phyloP scores from a whole-genome alignment of 495 filamentous ascomycete genomes.

The Talaromyces liani region DNA sequence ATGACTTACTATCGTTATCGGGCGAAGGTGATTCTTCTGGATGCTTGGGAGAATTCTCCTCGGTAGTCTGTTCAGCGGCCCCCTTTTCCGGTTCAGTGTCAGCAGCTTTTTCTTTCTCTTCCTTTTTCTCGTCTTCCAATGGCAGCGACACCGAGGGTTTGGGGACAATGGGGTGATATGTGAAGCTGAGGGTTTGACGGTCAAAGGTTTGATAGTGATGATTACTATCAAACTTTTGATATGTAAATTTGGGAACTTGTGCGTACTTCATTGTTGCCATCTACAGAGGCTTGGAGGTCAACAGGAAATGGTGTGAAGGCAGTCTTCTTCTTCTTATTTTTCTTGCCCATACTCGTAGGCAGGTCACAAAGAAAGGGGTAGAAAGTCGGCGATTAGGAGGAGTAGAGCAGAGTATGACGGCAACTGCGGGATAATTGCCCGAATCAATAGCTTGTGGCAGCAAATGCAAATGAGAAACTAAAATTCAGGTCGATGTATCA shows the following conservation, averaged over 20 bases:
- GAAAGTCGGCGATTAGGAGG: neutral
- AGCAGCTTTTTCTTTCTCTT: constrained; percentile 8
- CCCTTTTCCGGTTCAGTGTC: constrained; percentile 9
- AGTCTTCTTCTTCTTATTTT: constrained; percentile 9
- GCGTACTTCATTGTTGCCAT: constrained; percentile 32
- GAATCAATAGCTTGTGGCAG: neutral
- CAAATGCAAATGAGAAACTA: constrained; percentile 1
- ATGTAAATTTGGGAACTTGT: constrained; percentile 30
- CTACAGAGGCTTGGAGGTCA: constrained; percentile 4
- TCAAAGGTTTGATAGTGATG: constrained; percentile 35
- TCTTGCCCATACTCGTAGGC: constrained; percentile 7
- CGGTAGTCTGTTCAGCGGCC: constrained; percentile 11
- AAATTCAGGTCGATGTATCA: constrained; percentile 1
- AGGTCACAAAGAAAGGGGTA: neutral
- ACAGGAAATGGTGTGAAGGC: constrained; percentile 4
- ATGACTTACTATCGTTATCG: constrained; percentile 7
- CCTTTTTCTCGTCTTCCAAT: constrained; percentile 2
- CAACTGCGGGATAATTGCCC: neutral
- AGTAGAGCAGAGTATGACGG: neutral
- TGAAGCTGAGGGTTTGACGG: constrained; percentile 24
- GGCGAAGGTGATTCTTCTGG: constrained; percentile 6
- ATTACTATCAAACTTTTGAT: constrained; percentile 27
- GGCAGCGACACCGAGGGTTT: constrained; percentile 5
- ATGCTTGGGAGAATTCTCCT: constrained; percentile 5
- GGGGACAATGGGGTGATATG: constrained; percentile 27